These are phyloP conservation scores for Mesembryanthemum crystallinum DNA, from an alignment of 148 eudicot species.

Conservation along the genomic window DNA sequence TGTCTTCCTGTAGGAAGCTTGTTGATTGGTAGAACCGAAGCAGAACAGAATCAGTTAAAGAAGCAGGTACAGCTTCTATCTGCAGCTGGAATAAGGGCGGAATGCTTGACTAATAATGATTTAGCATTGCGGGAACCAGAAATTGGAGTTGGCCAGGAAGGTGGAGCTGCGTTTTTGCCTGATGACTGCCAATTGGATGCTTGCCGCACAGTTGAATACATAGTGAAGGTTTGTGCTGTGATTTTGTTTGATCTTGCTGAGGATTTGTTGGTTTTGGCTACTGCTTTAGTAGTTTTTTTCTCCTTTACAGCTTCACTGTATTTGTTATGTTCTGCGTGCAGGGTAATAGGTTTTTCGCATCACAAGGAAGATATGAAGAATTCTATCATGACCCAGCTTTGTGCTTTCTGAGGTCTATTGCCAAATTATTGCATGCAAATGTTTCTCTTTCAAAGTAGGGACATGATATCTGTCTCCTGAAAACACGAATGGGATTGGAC, in stretches of 20 bases:
- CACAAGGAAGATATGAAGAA: conserved; percentile 82
- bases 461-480: background rate
- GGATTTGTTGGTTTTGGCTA: background rate
- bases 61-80: conserved; percentile 48
- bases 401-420: conserved; percentile 56
- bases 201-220: conserved; percentile 56
- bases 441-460: background rate
- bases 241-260: conserved; percentile 1
- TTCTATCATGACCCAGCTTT: conserved; percentile 78
- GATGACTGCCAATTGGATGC: conserved; percentile 88
- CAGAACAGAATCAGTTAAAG: conserved; percentile 47
- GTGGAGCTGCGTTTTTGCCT: conserved; percentile 70
- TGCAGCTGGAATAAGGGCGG: conserved; percentile 66
- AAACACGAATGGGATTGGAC: background rate
- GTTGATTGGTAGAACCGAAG: conserved; percentile 65
- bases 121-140: conserved; percentile 64
- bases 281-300: conserved; percentile 10
- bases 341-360: conserved; percentile 62
- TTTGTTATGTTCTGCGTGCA: conserved; percentile 28
- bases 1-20: conserved; percentile 65
- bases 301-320: conserved; percentile 9
- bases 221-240: conserved; percentile 57
- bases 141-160: conserved; percentile 51
- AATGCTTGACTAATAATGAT: conserved; percentile 53
- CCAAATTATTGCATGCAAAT: background rate